Percentiles rank a stretch among this genome's conserved stretches.
Conservation (phyloP, 169 alveolate genomes). For the Eimeria praecox region DNA sequence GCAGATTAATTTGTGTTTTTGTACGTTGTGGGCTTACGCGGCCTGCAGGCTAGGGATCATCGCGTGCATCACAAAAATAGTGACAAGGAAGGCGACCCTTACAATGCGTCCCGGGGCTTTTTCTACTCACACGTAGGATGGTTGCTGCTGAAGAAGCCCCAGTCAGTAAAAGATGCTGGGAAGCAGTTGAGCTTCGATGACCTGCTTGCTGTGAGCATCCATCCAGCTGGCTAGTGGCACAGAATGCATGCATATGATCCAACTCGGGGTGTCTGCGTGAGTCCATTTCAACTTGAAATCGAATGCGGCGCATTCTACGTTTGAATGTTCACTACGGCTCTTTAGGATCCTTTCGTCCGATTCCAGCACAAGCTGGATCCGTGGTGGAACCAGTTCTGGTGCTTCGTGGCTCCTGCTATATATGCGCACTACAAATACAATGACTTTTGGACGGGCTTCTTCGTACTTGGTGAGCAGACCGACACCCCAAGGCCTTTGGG, state of each 20-base stretch:
- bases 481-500: neutral
- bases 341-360: constrained; percentile 80
- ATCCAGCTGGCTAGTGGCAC: neutral
- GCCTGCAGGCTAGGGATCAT: constrained; percentile 85
- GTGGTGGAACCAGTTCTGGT: constrained; percentile 88
- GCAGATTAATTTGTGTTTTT: neutral
- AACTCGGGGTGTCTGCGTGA: neutral
- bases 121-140: constrained; percentile 93
- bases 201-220: constrained; percentile 70
- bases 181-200: constrained; percentile 79
- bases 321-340: neutral
- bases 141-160: constrained; percentile 88
- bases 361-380: constrained; percentile 86
- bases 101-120: constrained; percentile 90
- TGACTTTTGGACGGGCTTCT: constrained; percentile 89
- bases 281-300: neutral
- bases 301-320: neutral
- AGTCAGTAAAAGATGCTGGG: constrained; percentile 78
- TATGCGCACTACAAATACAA: constrained; percentile 86
- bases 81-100: constrained; percentile 92
- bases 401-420: constrained; percentile 89
- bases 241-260: neutral
- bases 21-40: neutral
- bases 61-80: constrained; percentile 91
- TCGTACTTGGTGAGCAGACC: constrained; percentile 81